Evolutionary conservation across 2,329 filamentous ascomycete genomes (phyloP), one percentile per base, ranked within the genome.

Genomic region (Penicillium capsulatum): DNA sequence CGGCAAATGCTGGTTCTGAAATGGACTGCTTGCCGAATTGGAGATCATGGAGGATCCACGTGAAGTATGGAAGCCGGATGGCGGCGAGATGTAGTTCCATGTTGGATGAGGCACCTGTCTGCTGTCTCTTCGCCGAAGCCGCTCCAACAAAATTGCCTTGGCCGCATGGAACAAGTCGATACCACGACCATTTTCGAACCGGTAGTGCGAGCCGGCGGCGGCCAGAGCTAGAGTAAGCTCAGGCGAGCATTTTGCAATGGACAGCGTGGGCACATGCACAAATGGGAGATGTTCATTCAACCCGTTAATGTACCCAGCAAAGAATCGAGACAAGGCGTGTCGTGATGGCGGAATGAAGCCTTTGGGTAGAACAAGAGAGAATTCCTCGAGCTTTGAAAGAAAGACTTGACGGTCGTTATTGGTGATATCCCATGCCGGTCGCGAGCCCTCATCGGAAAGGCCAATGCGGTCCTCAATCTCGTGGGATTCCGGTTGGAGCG

Each of bases 131-230:
- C 70, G 65, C 29, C 70, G 67, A 27, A 78, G 71, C 13, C 74
- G 70, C 48, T 76, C 69, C 1, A 70, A 63, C 22, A 77, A 65
- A 22, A 81, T 73, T 7, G 73, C 67, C 49, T 74, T 76, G 8
- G 75, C 74, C 9, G 74, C 73, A 54, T 76, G 73, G 51, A 79
- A 80, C 2, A 80, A 65, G 31, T 77, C 71, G 26, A 79, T 75
- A 0, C 74, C 75, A 34, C 72, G 63, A 41, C 59, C 67, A 40
- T 71, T 71, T 52, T 72, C 69, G 45, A 72, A 72, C 26, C 69
- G 60, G 45, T 72, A 72, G 48, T 72, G 69, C 24, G 69, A 71
- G 3, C 69, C 69, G 6, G 72, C 69, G 11, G 74, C 73, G 20
- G 73, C 72, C 42, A 76, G 64, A 8, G 72, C 71, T 2, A 77